A percentile compares a stretch with the other conserved stretches of the same genome.
Conservation (phyloP, 2,329 filamentous ascomycete genomes). For the Onygenales sp. region DNA sequence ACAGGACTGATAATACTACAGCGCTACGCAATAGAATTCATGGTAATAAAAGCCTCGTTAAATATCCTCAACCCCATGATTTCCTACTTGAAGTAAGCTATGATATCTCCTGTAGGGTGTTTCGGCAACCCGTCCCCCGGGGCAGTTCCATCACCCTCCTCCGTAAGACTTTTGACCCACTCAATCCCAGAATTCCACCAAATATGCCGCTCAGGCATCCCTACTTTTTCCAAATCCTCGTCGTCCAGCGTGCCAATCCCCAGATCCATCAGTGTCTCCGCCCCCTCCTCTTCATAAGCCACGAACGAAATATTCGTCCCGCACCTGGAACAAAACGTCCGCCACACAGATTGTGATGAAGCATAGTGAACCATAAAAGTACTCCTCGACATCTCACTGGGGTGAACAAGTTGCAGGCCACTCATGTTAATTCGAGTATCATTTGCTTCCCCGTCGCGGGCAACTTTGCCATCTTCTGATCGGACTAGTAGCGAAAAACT, state of each 20-base stretch:
- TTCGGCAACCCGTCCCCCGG: background rate
- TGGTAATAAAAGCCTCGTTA: too few species aligned
- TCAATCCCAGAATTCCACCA: constrained; percentile 16
- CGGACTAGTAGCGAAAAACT: background rate
- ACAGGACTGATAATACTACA: too few species aligned
- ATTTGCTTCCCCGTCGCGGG: background rate
- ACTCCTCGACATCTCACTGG: background rate
- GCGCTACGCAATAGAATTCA: too few species aligned
- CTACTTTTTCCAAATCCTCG: constrained; percentile 9
- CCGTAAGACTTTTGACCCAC: constrained; percentile 13
- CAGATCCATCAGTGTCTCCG: constrained; percentile 14
- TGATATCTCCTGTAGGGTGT: background rate
- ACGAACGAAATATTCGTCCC: constrained; percentile 18
- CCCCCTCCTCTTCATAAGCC: background rate
- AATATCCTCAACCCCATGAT: too few species aligned
- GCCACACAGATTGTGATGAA: constrained; percentile 9
- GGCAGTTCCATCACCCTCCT: background rate
- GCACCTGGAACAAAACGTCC: constrained; percentile 20
- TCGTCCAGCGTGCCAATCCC: constrained; percentile 17
- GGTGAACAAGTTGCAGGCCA: background rate
- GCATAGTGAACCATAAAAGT: constrained; percentile 3
- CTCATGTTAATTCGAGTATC: background rate
- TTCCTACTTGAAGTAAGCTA: too few species aligned
- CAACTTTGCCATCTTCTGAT: background rate
- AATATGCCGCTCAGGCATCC: constrained; percentile 14